Percentiles rank a stretch among this genome's conserved stretches.
phyloP scores from a whole-genome alignment of 768 basidiomycete species.

The Leccinum incarnatum region DNA sequence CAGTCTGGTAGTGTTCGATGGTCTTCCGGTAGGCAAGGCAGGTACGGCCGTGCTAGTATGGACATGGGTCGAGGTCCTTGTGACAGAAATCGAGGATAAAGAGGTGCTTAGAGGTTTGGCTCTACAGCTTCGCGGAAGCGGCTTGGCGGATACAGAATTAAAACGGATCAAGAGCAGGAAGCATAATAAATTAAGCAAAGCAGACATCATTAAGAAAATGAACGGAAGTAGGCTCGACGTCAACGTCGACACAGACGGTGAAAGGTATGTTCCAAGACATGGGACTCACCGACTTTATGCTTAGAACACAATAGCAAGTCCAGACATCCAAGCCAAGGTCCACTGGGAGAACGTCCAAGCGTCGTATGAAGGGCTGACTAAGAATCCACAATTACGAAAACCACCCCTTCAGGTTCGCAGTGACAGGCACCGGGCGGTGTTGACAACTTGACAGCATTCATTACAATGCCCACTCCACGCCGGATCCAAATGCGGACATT shows the following conservation, averaged over 20 bases:
- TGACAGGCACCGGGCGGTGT: not conserved
- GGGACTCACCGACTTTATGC: slow-evolving; percentile 6
- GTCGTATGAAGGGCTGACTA: not conserved
- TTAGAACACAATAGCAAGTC: slow-evolving; percentile 1
- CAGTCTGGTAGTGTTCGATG: not conserved
- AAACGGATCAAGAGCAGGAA: slow-evolving; percentile 12
- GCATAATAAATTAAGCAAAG: not conserved
- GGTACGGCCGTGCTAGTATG: not conserved
- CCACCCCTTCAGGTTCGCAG: too few species aligned
- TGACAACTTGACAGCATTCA: not conserved
- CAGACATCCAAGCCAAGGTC: too few species aligned
- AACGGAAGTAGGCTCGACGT: not conserved
- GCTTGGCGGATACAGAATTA: slow-evolving; percentile 9
- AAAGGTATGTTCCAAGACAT: not conserved
- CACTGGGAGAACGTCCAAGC: not conserved
- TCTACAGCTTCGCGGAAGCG: slow-evolving; percentile 14
- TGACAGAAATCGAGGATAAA: not conserved
- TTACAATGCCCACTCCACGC: not conserved
- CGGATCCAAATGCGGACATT: not conserved
- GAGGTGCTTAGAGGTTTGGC: not conserved
- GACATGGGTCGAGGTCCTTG: not conserved
- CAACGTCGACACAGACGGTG: not conserved
- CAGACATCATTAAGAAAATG: slow-evolving; percentile 1
- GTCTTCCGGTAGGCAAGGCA: not conserved
- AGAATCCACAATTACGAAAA: not conserved